Conservation (phyloP, 2,329 filamentous ascomycete species). For the Botrytis fabae region DNA sequence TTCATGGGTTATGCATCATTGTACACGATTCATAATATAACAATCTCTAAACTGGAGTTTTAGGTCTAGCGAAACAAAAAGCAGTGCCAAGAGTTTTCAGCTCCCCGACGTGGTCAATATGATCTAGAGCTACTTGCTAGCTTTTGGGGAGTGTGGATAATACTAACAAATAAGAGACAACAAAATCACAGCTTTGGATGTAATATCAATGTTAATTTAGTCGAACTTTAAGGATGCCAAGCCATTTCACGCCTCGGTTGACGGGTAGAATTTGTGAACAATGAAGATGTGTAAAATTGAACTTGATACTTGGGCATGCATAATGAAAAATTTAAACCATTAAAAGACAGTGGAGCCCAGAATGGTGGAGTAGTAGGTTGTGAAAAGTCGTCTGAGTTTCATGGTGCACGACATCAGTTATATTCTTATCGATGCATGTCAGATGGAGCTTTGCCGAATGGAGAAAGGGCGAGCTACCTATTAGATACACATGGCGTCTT, state of each 20-base stretch:
- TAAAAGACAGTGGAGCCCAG: neutral
- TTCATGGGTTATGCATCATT: neutral
- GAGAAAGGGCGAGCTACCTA: neutral
- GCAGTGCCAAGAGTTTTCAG: neutral
- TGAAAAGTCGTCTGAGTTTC: neutral
- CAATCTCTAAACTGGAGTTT: neutral
- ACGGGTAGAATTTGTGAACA: neutral
- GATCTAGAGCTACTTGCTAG: neutral
- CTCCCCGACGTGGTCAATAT: neutral
- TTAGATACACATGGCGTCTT: neutral
- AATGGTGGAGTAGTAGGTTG: neutral
- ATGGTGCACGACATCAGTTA: neutral
- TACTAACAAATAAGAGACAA: neutral
- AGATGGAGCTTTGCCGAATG: neutral
- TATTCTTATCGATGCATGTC: neutral
- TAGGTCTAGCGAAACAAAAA: too few species aligned
- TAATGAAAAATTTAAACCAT: neutral
- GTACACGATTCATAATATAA: neutral
- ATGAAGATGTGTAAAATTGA: neutral
- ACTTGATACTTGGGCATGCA: neutral
- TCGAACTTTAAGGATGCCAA: neutral
- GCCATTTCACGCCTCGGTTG: neutral
- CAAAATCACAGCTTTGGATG: too few species aligned
- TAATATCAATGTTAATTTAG: neutral
- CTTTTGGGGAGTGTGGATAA: neutral